A percentile compares a stretch with the other conserved stretches of the same genome.
phyloP scores from a whole-genome alignment of 2,329 filamentous ascomycete species.

The Cercospora sp. region DNA sequence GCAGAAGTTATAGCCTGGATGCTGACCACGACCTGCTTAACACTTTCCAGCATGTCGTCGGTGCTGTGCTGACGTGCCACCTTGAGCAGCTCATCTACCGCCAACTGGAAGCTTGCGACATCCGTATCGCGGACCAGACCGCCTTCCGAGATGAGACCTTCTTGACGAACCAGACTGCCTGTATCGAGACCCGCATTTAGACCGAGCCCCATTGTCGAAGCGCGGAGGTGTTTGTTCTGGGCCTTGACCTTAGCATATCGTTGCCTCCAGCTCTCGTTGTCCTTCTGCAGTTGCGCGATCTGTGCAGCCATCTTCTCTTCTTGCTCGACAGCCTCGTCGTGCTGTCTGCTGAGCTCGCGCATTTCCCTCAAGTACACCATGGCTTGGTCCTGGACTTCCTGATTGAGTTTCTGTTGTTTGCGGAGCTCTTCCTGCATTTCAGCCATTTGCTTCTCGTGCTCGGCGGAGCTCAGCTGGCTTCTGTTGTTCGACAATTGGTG shows the following conservation, averaged over 20 bases:
- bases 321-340: conserved; percentile 73
- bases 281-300: conserved; percentile 73
- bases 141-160: conserved; percentile 57
- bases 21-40: conserved; percentile 80
- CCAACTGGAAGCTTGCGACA: conserved; percentile 91
- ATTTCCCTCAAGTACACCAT: conserved; percentile 84
- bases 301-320: conserved; percentile 76
- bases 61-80: conserved; percentile 72
- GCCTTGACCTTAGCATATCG: conserved; percentile 87
- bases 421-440: conserved; percentile 63
- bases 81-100: conserved; percentile 85
- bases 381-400: conserved; percentile 82
- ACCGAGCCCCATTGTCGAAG: conserved; percentile 75
- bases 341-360: conserved; percentile 79
- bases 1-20: conserved; percentile 84
- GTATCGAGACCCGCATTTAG: conserved; percentile 58
- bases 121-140: conserved; percentile 88
- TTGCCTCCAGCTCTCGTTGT: conserved; percentile 86
- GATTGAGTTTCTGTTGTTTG: conserved; percentile 78
- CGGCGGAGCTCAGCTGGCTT: conserved; percentile 45
- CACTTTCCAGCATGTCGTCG: conserved; percentile 73
- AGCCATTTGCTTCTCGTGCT: conserved; percentile 61
- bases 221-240: conserved; percentile 76
- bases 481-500: conserved; percentile 20
- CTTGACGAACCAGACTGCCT: conserved; percentile 64